Percentiles rank a stretch among this genome's conserved stretches.
phyloP scores from a whole-genome alignment of 2,329 filamentous ascomycete genomes.

The Hymenoscyphus albidus region DNA sequence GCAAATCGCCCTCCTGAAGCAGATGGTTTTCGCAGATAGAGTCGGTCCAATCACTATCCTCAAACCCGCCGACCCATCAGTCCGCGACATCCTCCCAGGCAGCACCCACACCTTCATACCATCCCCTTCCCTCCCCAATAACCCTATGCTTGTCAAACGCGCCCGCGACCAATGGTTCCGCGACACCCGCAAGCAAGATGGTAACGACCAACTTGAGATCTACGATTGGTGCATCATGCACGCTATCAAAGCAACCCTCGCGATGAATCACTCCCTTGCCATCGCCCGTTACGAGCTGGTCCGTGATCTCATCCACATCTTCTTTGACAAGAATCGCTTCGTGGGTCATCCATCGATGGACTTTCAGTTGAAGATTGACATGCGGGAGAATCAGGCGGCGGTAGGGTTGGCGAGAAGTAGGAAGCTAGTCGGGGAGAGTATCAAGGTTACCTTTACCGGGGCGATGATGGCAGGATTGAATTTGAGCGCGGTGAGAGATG shows the following conservation, averaged over 20 bases:
- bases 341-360: background rate
- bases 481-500: background rate
- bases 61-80: background rate
- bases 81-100: background rate
- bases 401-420: background rate
- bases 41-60: constrained; percentile 1
- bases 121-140: background rate
- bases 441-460: background rate
- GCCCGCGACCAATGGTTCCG: background rate
- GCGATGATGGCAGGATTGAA: background rate
- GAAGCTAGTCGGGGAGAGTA: background rate
- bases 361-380: constrained; percentile 1
- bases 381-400: background rate
- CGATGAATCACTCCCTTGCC: background rate
- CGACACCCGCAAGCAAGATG: background rate
- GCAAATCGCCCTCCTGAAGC: background rate
- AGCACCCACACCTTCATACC: background rate
- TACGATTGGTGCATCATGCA: background rate
- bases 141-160: background rate
- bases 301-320: background rate
- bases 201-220: background rate
- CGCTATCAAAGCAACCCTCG: background rate
- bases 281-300: background rate
- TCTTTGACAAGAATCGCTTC: background rate
- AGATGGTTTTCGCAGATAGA: background rate